Evolutionary conservation across 2,329 filamentous ascomycete species (phyloP).

Genomic region (Pyrenophora teres): DNA sequence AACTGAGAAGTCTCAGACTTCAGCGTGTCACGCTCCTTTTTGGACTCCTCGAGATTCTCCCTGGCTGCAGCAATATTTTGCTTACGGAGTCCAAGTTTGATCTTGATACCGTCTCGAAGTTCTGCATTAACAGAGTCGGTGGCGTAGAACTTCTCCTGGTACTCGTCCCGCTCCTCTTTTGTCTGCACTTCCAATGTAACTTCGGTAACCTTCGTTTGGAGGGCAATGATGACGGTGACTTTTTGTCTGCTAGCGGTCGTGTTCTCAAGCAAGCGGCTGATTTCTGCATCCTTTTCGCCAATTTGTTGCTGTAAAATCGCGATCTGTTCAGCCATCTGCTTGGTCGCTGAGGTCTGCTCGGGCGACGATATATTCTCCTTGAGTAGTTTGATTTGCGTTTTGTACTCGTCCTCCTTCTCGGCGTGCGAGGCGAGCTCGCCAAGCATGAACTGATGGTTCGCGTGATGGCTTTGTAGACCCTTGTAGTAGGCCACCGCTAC

Average conservation of each 20-base stretch:
- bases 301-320: too few relatives aligned
- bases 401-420: neutral
- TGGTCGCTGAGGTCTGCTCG: neutral
- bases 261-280: neutral
- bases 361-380: neutral
- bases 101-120: neutral
- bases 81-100: too few relatives aligned
- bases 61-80: too few relatives aligned
- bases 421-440: neutral
- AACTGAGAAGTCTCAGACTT: neutral
- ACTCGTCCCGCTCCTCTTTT: neutral
- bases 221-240: neutral
- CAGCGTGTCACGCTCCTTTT: neutral
- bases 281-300: too few relatives aligned
- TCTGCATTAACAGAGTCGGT: neutral
- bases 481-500: neutral
- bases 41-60: neutral
- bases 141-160: neutral
- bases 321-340: neutral
- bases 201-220: neutral
- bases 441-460: neutral
- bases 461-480: neutral
- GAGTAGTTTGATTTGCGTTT: neutral
- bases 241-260: neutral
- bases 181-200: neutral